Evolutionary conservation across 768 basidiomycete genomes (phyloP), one percentile per base, ranked within the genome.

Genomic region (Termitomyces sp.): DNA sequence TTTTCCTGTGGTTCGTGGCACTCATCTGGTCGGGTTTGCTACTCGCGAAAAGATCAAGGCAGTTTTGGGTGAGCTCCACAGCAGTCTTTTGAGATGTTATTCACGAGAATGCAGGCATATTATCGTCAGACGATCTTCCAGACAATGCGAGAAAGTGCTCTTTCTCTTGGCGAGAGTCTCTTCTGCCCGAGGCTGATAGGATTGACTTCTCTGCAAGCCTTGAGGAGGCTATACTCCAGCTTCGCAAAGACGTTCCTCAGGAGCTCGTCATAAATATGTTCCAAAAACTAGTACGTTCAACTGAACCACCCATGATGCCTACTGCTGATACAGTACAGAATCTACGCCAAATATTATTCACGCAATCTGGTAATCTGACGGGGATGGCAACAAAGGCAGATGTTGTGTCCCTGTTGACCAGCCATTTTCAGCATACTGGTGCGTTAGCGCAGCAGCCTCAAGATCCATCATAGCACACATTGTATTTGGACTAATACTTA

Each of bases 251-350:
- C 58, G 82, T 85, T 12, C 85, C 87, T 2, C 77, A 83, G 64
- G 86, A 88, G 59, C 71, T 87, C 10, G 83, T 88, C 14, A 85
- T 88, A 26, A 80, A 74, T 61, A 85, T 85, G 79, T 88, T 88
- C 72, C 87, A 87, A 67, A 87, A 83, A 70, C 67, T 89, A 66
- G 87, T 84, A 53, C 44, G 65, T 68, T 35, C 38, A 51, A 42
- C 28, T 22, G 28, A 15, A 37, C 24, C 32, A 42, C 9, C 32
- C 15, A 9, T 26, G 19, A 30, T 38, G 10, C 8, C 12, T 47
- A 28, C 19, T 51, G 19, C 48, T 30, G 11, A 37, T n/a, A 10
- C 30, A 51, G 11, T 28, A 10, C 61, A 89, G 86, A 88, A 86
- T 63, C 64, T 88, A 11, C 80, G 84, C 8, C 84, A 85, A 64